Percentiles rank a stretch among this genome's conserved stretches.
These are phyloP conservation scores for Cucurbita ficifolia DNA, from an alignment of 306 rosid genomes.

Conservation along the genomic window DNA sequence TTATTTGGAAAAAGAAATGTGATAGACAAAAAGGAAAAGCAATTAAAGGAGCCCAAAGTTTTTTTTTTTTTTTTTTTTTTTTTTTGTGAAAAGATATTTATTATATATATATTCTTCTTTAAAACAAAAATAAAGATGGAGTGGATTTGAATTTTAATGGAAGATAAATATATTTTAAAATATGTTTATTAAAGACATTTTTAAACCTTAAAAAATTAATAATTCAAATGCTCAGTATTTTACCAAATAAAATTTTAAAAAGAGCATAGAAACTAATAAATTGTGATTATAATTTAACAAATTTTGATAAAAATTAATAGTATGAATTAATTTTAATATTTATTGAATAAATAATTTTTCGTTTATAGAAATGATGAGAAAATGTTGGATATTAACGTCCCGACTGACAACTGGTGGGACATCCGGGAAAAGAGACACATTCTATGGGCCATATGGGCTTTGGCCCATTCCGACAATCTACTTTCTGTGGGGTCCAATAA, in stretches of 20 bases:
- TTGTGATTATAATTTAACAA: too few species aligned
- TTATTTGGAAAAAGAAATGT: neutral
- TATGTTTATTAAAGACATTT: neutral
- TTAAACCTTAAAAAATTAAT: too few species aligned
- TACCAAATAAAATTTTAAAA: too few species aligned
- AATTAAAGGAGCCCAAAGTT: neutral
- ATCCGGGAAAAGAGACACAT: neutral
- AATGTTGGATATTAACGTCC: neutral
- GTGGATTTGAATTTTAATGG: neutral
- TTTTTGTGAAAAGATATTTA: neutral
- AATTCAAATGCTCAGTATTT: too few species aligned
- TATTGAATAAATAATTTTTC: neutral
- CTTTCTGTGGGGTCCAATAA: neutral
- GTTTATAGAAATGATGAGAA: neutral
- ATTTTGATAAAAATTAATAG: too few species aligned
- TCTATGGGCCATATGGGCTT: slow-evolving; percentile 2
- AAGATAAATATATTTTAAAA: neutral
- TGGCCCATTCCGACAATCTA: slow-evolving; percentile 1
- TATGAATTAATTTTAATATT: too few species aligned
- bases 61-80: neutral
- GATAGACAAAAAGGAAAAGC: neutral
- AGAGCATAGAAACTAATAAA: too few species aligned
- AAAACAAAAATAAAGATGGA: neutral
- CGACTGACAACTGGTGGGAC: neutral
- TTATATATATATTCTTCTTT: neutral